Evolutionary conservation across 164 flowering plant species (phyloP).

Genomic region (Chloranthus sessilifolius): DNA sequence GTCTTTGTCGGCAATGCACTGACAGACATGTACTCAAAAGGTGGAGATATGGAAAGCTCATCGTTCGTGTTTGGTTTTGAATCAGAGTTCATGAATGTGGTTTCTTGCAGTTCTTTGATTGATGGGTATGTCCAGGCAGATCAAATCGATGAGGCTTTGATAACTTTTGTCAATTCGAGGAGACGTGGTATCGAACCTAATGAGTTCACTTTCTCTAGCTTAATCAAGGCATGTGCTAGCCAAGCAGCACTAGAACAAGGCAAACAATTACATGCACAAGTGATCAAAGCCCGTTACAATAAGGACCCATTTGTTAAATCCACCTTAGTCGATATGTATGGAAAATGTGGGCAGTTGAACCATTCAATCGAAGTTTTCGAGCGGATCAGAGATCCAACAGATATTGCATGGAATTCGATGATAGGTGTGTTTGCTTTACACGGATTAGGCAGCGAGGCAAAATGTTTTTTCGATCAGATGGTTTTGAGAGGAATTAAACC

Average conservation of each 20-base stretch:
- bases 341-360: conserved; percentile 47
- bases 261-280: conserved; percentile 44
- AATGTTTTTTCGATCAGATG: conserved; percentile 30
- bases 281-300: conserved; percentile 23
- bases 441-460: conserved; percentile 42
- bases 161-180: conserved; percentile 26
- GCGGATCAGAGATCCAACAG: conserved; percentile 27
- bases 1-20: conserved; percentile 42
- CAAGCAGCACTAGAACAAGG: conserved; percentile 46
- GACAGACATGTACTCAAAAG: conserved; percentile 44
- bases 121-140: conserved; percentile 40
- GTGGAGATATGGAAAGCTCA: conserved; percentile 42
- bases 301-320: conserved; percentile 37
- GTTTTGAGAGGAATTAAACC: conserved; percentile 32
- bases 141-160: conserved; percentile 31
- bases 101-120: conserved; percentile 47
- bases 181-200: conserved; percentile 40
- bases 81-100: conserved; percentile 27
- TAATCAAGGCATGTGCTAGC: conserved; percentile 54
- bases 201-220: conserved; percentile 46
- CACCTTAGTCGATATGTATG: conserved; percentile 52
- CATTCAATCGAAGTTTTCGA: conserved; percentile 31
- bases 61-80: conserved; percentile 24
- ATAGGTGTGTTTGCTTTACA: conserved; percentile 45
- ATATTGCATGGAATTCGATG: conserved; percentile 48